Evolutionary conservation across 768 basidiomycete genomes (phyloP), one percentile per base, ranked within the genome.

Genomic region (Leccinum fibrillosum): DNA sequence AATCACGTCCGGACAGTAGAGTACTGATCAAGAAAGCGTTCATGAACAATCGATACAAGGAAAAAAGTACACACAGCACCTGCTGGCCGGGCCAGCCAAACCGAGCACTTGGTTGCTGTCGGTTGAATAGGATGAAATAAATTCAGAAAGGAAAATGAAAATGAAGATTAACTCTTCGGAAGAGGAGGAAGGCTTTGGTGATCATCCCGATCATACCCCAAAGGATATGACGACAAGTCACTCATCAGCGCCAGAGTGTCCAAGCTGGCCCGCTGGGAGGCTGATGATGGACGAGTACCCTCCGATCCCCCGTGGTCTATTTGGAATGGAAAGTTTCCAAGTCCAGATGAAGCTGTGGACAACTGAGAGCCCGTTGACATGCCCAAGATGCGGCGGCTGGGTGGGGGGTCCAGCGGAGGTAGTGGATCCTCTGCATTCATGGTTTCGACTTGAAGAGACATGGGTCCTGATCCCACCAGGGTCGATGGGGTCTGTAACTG

Each of bases 311-410:
- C 85, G 32, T 85, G 78, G 62, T 90, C 89, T 66, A 93, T 90
- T 60, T 92, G 89, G 82, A 93, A 93, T 39, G 90, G 86, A 80
- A 91, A 93, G 25, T 87, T 88, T 17, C 87, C 88, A 42, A 93
- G 76, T n/a, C 90, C 91, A 25, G 88, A 86, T 21, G 89, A 89
- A 34, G 85, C 82, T 4, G 89, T 88, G 11, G 90, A 91, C 34
- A 88, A 68, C 68, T 89, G 83, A n/a, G 88, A 91, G 10, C 78
- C 86, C 5, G 85, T 86, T 12, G 90, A 91, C 75, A 91, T 74
- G 28, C 88, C 88, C n/a, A 89, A 75, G 19, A 77, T 76, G 51
- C 77, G 82, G 58, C 90, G 77, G 65, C 79, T 78, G 4, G 88
- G 86, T 49, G 87, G 87, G 13, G 80, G 73, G 1, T 64, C 60